A percentile compares a stretch with the other conserved stretches of the same genome.
These are phyloP conservation scores for Peronospora farinosa DNA, from an alignment of 352 stramenopile genomes.

Conservation along the genomic window DNA sequence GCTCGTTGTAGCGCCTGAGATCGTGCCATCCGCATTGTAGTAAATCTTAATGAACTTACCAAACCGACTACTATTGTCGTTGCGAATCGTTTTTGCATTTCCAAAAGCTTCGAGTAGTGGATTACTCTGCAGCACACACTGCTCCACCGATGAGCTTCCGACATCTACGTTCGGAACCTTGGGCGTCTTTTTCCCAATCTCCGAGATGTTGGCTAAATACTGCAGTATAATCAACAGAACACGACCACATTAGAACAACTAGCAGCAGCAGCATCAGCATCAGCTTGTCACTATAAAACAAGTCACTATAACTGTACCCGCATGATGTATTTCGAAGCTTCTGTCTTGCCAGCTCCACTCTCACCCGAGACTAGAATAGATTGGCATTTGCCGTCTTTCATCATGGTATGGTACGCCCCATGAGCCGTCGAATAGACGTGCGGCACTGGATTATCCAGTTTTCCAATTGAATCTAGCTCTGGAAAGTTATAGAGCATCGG, in stretches of 20 bases:
- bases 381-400: slow-evolving; percentile 75
- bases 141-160: slow-evolving; percentile 69
- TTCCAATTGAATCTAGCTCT: slow-evolving; percentile 81
- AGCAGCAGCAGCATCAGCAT: not conserved
- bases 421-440: slow-evolving; percentile 85
- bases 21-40: slow-evolving; percentile 87
- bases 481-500: slow-evolving; percentile 88
- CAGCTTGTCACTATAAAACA: not conserved
- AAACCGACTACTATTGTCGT: slow-evolving; percentile 95
- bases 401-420: slow-evolving; percentile 73
- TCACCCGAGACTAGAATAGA: slow-evolving; percentile 85
- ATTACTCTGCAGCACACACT: slow-evolving; percentile 90
- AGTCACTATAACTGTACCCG: slow-evolving; percentile 40
- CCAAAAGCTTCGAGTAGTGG: slow-evolving; percentile 89
- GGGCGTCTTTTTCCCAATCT: slow-evolving; percentile 73
- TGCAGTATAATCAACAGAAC: slow-evolving; percentile 18
- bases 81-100: slow-evolving; percentile 92
- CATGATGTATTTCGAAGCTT: slow-evolving; percentile 90
- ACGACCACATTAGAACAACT: slow-evolving; percentile 5
- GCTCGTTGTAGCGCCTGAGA: slow-evolving; percentile 90
- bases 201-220: slow-evolving; percentile 88
- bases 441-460: slow-evolving; percentile 78
- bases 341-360: slow-evolving; percentile 83
- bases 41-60: slow-evolving; percentile 96
- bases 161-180: slow-evolving; percentile 62